Evolutionary conservation across 2,329 filamentous ascomycete genomes (phyloP), one percentile per base, ranked within the genome.

Genomic region (Parastagonospora nodorum): DNA sequence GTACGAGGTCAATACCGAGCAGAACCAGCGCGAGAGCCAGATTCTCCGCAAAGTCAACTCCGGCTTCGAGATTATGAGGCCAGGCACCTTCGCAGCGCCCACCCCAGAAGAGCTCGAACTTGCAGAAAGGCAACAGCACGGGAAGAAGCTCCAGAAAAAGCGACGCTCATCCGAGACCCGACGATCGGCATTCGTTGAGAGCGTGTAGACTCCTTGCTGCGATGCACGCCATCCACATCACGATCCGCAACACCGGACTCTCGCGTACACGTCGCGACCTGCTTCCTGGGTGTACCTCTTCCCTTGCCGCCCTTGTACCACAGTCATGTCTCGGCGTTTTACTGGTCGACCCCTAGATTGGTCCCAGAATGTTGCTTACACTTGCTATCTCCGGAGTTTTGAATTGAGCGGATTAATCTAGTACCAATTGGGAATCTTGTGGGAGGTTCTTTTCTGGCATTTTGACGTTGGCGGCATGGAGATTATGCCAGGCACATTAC

Each of bases 121-220:
- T n/a, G 58, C 66, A 8, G 66, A 73, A 45, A 68, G 68, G 60
- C 72, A 71, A 49, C 66, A 71, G 19, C 19, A 24, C 37, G 73
- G 73, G 5, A 73, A 67, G 48, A 74, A 72, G 51, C 67, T 78
- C 2, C 75, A 77, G 51, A 79, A 78, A 68, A 77, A 75, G 53
- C 66, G 72, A 15, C 66, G 65, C 51, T 61, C 67, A 30, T 73
- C 70, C 19, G 57, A 55, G 12, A 71, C 69, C 27, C 58, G 67
- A 31, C 61, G 61, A 28, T 73, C 71, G n/a, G 66, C 68, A 41
- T 74, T 74, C 45, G 57, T 65, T 8, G 72, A 74, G 55, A 68
- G 73, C 58, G 66, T 74, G 15, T 74, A 61, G 64, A 32, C 28
- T 46, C 58, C 56, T 62, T 61, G 47, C 58, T 52, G 45, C 33